Conservation (phyloP, 2,329 filamentous ascomycete genomes). For the Fusarium goolgardi region DNA sequence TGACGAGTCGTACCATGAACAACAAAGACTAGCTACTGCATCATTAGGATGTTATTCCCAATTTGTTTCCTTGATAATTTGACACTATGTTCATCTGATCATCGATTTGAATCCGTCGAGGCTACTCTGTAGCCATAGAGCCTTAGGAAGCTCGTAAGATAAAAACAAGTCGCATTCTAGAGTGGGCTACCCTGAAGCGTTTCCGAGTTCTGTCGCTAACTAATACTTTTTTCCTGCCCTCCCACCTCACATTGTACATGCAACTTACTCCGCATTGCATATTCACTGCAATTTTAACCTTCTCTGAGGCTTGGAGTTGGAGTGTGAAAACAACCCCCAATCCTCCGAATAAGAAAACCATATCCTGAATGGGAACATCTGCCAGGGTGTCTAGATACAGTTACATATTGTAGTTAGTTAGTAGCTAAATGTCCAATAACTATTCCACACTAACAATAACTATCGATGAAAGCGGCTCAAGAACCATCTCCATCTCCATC, state of each 20-base stretch:
- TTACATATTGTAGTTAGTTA: neutral
- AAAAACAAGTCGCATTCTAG: neutral
- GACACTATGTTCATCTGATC: neutral
- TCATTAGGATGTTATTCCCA: neutral
- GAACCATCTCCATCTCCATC: conserved; percentile 8
- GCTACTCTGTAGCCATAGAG: too few species aligned
- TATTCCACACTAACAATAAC: neutral
- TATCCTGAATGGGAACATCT: neutral
- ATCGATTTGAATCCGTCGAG: neutral
- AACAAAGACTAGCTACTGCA: neutral
- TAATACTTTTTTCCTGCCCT: too few species aligned
- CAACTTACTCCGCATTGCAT: too few species aligned
- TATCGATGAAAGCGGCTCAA: conserved; percentile 35
- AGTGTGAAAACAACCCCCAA: neutral
- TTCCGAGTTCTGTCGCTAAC: neutral
- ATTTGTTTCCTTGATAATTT: neutral
- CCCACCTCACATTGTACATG: too few species aligned
- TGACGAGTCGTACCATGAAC: neutral
- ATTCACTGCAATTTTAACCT: neutral
- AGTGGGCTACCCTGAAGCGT: neutral
- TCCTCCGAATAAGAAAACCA: neutral
- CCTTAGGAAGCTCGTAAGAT: neutral
- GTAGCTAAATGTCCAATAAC: neutral
- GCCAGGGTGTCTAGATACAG: neutral
- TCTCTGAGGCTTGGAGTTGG: neutral